Conservation (phyloP, 805 yeast genomes). For the Wickerhamiella domercqiae region DNA sequence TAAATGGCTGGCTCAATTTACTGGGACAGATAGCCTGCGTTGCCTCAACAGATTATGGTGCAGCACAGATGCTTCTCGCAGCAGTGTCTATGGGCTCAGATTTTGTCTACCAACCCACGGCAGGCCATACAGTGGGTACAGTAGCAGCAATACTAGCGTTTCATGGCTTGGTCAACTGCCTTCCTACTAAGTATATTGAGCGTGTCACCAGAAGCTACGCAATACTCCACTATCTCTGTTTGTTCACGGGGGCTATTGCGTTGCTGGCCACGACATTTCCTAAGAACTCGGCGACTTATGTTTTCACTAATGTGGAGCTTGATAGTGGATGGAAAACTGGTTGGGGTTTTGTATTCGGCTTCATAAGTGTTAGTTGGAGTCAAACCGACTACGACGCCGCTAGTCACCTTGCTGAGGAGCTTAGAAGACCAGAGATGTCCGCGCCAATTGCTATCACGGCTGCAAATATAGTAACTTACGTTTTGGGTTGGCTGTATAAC, state of each 20-base stretch:
- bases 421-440: constrained; percentile 36
- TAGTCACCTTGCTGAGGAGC: constrained; percentile 57
- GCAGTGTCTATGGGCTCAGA: constrained; percentile 22
- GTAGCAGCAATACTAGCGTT: constrained; percentile 30
- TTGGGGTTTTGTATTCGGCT: constrained; percentile 44
- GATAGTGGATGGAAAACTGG: constrained; percentile 39
- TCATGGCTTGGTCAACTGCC: constrained; percentile 36
- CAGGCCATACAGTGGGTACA: constrained; percentile 18
- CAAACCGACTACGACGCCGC: constrained; percentile 67
- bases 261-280: constrained; percentile 39
- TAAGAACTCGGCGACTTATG: constrained; percentile 30
- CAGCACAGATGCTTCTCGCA: constrained; percentile 23
- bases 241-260: constrained; percentile 36
- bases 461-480: constrained; percentile 24
- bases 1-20: constrained; percentile 38
- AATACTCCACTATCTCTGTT: constrained; percentile 32
- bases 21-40: constrained; percentile 23
- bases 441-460: constrained; percentile 46
- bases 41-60: constrained; percentile 24
- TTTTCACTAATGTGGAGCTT: constrained; percentile 34
- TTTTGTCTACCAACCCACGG: constrained; percentile 20
- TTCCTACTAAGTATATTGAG: constrained; percentile 35
- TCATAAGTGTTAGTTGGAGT: constrained; percentile 28
- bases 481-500: constrained; percentile 21
- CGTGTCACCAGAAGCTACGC: constrained; percentile 37